Evolutionary conservation across 176 grass and related monocot species (phyloP), one percentile per base, ranked within the genome.

Genomic region (Oryza rufipogon): DNA sequence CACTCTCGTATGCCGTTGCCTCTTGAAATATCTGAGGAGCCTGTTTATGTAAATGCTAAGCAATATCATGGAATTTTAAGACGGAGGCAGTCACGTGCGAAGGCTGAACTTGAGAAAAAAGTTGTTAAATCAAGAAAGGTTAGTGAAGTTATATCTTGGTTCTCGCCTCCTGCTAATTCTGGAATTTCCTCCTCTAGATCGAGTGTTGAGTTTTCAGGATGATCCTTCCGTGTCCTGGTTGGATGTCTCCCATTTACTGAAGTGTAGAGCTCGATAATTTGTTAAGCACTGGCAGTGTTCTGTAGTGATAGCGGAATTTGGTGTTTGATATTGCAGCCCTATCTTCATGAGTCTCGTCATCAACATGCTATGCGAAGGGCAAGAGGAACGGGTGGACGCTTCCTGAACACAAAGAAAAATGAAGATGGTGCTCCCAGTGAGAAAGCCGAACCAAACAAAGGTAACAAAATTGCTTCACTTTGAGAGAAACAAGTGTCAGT

Each of bases 11-110:
- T 99, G 93, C 93, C 96, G 14, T 94, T 99, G 44, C 96, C 89
- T 72, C 91, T 95, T 26, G 91, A 99, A 80, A 83, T 96, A 76
- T 86, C 96, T 0, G 92, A 96, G 88, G 96, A 99, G 60, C 96
- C 93, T 67, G 91, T 98, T 19, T 98, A 95, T 95, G 96, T 98
- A 79, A 98, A 99, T 81, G 91, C 96, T 16, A 99, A 99, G 78
- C 96, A 99, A 85, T 99, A 96, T 56, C 91, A 95, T 81, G 96
- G 96, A 19, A 99, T 99, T 66, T 70, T 99, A 64, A 88, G 96
- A 46, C 80, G 96, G 80, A 73, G 96, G 44, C 93, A 96, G 77
- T 94, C 91, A 67, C 93, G 96, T 25, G 96, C 96, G 20, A 99
- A 92, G 88, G 93, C 93, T 83, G 96, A 96, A 80, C 87, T 94